Evolutionary conservation across 495 filamentous ascomycete genomes (phyloP).

Genomic region (Glonium stellatum): DNA sequence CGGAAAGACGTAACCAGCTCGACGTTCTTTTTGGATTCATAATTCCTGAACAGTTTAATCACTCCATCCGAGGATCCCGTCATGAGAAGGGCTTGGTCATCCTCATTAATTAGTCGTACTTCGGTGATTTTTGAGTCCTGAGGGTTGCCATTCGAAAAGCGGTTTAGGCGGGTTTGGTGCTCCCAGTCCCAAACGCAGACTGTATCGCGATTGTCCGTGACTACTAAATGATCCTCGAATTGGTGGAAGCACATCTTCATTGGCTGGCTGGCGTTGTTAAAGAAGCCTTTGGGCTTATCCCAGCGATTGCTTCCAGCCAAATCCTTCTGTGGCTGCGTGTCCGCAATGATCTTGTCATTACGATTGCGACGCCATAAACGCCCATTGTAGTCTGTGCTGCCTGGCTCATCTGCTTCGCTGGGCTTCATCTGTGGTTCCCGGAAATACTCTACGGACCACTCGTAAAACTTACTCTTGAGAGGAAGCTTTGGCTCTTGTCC

Average conservation of each 20-base stretch:
- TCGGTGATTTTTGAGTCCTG: slow-evolving; percentile 87
- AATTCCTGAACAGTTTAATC: slow-evolving; percentile 87
- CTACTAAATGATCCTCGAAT: slow-evolving; percentile 89
- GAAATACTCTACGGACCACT: slow-evolving; percentile 98
- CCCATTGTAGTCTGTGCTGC: slow-evolving; percentile 93
- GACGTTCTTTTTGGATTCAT: slow-evolving; percentile 61
- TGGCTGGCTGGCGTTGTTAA: slow-evolving; percentile 83
- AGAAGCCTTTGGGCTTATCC: slow-evolving; percentile 67
- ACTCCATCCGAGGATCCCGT: slow-evolving; percentile 93
- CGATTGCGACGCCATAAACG: slow-evolving; percentile 86
- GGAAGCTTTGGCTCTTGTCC: slow-evolving; percentile 57
- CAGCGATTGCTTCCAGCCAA: slow-evolving; percentile 75
- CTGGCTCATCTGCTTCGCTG: slow-evolving; percentile 90
- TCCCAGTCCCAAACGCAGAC: slow-evolving; percentile 90
- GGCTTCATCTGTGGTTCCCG: slow-evolving; percentile 98
- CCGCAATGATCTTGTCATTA: slow-evolving; percentile 83
- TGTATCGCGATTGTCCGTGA: slow-evolving; percentile 87
- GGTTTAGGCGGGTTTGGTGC: slow-evolving; percentile 58
- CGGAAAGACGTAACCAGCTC: slow-evolving; percentile 91
- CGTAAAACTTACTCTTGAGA: slow-evolving; percentile 73
- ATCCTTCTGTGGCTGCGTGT: slow-evolving; percentile 88
- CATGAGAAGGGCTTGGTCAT: slow-evolving; percentile 90
- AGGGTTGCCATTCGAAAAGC: slow-evolving; percentile 92
- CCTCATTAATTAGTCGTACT: slow-evolving; percentile 94
- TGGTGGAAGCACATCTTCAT: slow-evolving; percentile 93